Evolutionary conservation across 257 asterid species (phyloP), one percentile per base, ranked within the genome.

Genomic region (Penstemon newberryi): DNA sequence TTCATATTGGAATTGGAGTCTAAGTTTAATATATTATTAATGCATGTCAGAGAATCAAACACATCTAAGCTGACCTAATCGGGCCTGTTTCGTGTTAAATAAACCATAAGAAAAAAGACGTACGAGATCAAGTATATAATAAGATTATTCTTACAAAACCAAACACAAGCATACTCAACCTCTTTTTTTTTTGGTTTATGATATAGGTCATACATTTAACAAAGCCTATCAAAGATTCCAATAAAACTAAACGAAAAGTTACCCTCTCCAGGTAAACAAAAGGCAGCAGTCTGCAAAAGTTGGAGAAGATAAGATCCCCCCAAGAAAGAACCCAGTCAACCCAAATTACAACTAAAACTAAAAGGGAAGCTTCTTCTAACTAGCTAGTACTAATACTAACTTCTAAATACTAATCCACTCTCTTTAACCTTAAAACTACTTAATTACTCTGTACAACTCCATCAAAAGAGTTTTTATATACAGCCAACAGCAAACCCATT

Each of bases 381-480:
- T 66, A 82, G 73, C 83, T 74, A 81, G 61, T 25, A 25, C 33
- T 25, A 25, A 25, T 25, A 25, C 33, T 55, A 77, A 70, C 76
- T 78, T 77, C 75, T 69, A 65, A 68, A 36, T 63, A 61, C 63
- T 11, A 60, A 73, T 65, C 66, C 64, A 62, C 39, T 25, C 49
- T 39, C 59, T 66, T 15, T 42, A 46, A 41, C 9, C 52, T 62
- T 58, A 38, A 73, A 78, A 66, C 79, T 64, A 72, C 79, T 76
- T 73, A 76, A 77, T 75, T 85, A 82, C 92, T 78, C 85, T 88
- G 83, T 91, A 85, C 96, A 86, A 77, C 63, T 73, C 59, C 86
- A 65, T 45, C 64, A 66, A 6, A 78, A 66, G 73, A 73, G 78
- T 76, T 70, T 63, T 81, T 79, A 83, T 86, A 66, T 73, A 82